Evolutionary conservation across 345 rosid genomes (phyloP).

Genomic region (Eucalyptus cloeziana): DNA sequence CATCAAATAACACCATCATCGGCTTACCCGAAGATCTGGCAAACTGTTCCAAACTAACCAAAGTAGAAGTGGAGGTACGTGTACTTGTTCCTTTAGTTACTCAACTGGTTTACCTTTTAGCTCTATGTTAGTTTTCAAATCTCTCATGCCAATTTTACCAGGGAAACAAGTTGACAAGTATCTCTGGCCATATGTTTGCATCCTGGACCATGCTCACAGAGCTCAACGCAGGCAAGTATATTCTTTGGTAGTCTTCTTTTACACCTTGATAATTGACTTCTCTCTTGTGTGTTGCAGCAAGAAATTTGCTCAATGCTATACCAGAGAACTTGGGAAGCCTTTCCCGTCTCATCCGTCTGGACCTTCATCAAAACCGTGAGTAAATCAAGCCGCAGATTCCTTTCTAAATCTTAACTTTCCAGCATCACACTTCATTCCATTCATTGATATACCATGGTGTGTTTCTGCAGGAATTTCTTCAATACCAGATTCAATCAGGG

Average conservation of each 20-base stretch:
- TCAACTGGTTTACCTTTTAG: neutral
- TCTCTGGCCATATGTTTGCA: slow-evolving; percentile 46
- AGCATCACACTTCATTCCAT: neutral
- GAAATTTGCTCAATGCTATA: slow-evolving; percentile 52
- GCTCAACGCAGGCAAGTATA: slow-evolving; percentile 65
- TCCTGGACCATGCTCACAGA: slow-evolving; percentile 79
- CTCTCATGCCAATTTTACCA: slow-evolving; percentile 11
- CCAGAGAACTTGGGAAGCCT: slow-evolving; percentile 74
- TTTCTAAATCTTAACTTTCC: neutral
- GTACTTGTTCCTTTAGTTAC: neutral
- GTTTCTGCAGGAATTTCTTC: slow-evolving; percentile 44
- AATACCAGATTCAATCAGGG: slow-evolving; percentile 60
- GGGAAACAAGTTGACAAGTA: slow-evolving; percentile 70
- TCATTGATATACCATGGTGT: neutral
- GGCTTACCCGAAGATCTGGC: slow-evolving; percentile 65
- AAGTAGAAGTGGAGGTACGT: slow-evolving; percentile 76
- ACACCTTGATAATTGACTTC: neutral
- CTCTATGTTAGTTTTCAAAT: neutral
- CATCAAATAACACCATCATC: slow-evolving; percentile 57
- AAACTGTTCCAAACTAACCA: slow-evolving; percentile 57
- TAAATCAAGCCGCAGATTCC: neutral
- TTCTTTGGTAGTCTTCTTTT: neutral
- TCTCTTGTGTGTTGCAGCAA: slow-evolving; percentile 32
- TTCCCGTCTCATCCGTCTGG: slow-evolving; percentile 76
- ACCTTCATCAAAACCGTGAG: slow-evolving; percentile 93